Conservation (phyloP, 129 eudicot genomes). For the Pseudognaphalium luteoalbum region DNA sequence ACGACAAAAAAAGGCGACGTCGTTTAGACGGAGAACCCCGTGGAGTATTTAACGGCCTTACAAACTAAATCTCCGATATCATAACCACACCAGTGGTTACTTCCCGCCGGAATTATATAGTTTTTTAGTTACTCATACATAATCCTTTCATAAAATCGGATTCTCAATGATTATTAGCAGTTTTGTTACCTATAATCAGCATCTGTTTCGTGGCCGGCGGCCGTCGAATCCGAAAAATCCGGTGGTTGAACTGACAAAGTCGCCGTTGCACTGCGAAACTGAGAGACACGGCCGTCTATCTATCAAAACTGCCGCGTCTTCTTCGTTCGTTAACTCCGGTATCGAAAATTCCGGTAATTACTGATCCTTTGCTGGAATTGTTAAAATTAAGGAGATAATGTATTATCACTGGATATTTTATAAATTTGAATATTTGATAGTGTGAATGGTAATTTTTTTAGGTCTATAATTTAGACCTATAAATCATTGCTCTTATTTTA, state of each 20-base stretch:
- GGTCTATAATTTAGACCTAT: too few species aligned
- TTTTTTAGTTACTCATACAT: conserved; percentile 15
- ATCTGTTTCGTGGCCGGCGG: conserved; percentile 22
- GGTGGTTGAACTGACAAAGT: conserved; percentile 16
- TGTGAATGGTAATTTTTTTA: too few species aligned
- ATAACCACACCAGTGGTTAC: conserved; percentile 11
- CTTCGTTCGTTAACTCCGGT: conserved; percentile 46
- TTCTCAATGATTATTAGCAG: conserved; percentile 14
- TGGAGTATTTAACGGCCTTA: conserved; percentile 30
- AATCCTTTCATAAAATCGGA: neutral
- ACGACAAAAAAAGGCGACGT: neutral
- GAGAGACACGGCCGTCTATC: conserved; percentile 17
- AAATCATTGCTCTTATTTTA: too few species aligned
- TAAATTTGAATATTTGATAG: too few species aligned
- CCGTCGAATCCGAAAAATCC: neutral
- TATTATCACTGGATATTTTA: too few species aligned
- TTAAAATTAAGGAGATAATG: neutral
- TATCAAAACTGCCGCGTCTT: conserved; percentile 41
- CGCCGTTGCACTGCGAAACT: conserved; percentile 2
- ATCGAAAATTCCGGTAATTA: conserved; percentile 52
- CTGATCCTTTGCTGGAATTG: neutral
- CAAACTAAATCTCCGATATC: conserved; percentile 11
- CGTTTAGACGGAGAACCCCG: conserved; percentile 11
- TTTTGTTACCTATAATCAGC: conserved; percentile 22
- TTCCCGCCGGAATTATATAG: conserved; percentile 12